Base-by-base conservation (phyloP, 495 filamentous ascomycete genomes). In the Usnea hakonensis region DNA sequence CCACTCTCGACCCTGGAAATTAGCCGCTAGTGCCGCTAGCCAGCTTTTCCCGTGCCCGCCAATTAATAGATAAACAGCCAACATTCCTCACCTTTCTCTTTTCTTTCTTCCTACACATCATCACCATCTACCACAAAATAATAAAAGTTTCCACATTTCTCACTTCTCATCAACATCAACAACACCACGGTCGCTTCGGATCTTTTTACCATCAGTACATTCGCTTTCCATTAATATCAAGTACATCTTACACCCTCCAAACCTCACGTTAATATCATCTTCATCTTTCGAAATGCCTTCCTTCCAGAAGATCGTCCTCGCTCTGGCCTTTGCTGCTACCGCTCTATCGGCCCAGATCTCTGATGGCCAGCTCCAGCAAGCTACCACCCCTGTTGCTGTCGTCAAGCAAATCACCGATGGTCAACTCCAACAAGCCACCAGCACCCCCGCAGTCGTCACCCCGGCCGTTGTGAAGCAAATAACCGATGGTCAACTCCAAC, bases 391-490 rank as follows among this genome's bases (percentile, higher is more conserved):
- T n/a, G n/a, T n/a, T n/a, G n/a, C n/a, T n/a, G n/a, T n/a, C n/a
- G n/a, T n/a, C n/a, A n/a, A n/a, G n/a, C n/a, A n/a, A n/a, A n/a
- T n/a, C 64, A 69, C 72, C 4, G 83, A 85, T 58, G 82, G 83
- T 36, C 80, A 84, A 63, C 71, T 79, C 59, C 80, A 84, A 69
- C 78, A 76, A 4, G 70, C 75, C 0, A 70, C 65, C 11, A n/a
- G n/a, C n/a, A 63, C 61, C 56, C 52, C 72, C 52, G 60, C 65
- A 53, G 64, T 73, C 30, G 72, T 71, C 57, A 63, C 69, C 4
- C 36, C 36, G 2, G 38, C 71, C 75, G 17, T 28, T 10, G 32
- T 65, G 16, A 48, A 36, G 23, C 26, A 66, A 64, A 52, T 52
- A 26, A 52, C 48, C 48, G 48, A 52, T 7, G 48, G 48, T 11